Evolutionary conservation across 306 rosid genomes (phyloP).

Genomic region (Lagenaria siceraria): DNA sequence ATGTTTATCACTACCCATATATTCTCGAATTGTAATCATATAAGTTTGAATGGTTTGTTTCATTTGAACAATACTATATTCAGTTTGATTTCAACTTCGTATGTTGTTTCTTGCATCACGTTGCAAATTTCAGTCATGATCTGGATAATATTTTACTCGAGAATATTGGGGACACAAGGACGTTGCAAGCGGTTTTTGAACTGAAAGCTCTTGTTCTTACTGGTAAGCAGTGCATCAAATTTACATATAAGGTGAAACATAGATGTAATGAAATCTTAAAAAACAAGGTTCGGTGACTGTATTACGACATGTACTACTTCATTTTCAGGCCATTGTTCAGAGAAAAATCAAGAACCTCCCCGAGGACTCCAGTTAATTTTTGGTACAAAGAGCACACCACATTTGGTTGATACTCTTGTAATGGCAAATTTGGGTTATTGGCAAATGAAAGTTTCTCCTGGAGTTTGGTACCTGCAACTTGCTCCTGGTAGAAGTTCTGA

Average conservation of each 20-base stretch:
- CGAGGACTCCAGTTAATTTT: slow-evolving; percentile 93
- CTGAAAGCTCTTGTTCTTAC: slow-evolving; percentile 98
- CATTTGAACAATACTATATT: background rate
- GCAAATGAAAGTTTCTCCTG: slow-evolving; percentile 99
- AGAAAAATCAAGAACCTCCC: slow-evolving; percentile 88
- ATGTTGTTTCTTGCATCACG: slow-evolving; percentile 1
- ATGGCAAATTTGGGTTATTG: slow-evolving; percentile 99
- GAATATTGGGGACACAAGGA: slow-evolving; percentile 83
- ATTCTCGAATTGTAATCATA: slow-evolving; percentile 6
- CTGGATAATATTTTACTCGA: slow-evolving; percentile 96
- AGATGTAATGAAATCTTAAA: background rate
- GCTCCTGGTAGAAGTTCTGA: slow-evolving; percentile 98
- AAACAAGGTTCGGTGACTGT: background rate
- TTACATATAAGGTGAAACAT: background rate
- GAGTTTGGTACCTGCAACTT: slow-evolving; percentile 96
- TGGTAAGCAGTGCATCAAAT: slow-evolving; percentile 26
- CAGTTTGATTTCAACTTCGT: background rate
- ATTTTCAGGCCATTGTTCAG: slow-evolving; percentile 87
- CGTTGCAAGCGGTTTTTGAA: slow-evolving; percentile 89
- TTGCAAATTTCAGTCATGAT: slow-evolving; percentile 68
- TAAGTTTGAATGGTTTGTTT: background rate
- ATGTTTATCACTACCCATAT: slow-evolving; percentile 18
- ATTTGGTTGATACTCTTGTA: slow-evolving; percentile 92
- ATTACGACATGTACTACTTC: background rate
- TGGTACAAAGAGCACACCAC: slow-evolving; percentile 77